Percentiles rank a stretch among this genome's conserved stretches.
These are phyloP conservation scores for Oryza meyeriana DNA, from an alignment of 176 grass and related monocot species.

Conservation along the genomic window DNA sequence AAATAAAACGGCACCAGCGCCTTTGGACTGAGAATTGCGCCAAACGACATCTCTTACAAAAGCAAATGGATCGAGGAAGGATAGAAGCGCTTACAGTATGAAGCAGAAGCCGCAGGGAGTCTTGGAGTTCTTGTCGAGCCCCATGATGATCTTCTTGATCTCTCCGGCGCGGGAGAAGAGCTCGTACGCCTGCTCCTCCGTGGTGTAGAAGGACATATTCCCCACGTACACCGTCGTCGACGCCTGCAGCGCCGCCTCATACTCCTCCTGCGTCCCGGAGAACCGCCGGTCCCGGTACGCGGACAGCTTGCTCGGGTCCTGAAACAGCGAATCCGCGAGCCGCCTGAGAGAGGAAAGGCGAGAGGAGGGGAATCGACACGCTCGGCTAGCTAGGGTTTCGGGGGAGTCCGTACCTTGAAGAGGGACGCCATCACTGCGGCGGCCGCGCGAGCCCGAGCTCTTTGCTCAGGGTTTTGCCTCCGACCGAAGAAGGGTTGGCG, in stretches of 20 bases:
- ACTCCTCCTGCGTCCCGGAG: slow-evolving; percentile 84
- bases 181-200: slow-evolving; percentile 95
- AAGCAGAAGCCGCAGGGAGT: slow-evolving; percentile 99
- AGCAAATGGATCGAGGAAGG: background rate
- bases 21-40: background rate
- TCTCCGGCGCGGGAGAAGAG: slow-evolving; percentile 91
- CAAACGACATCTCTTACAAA: background rate
- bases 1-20: background rate
- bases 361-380: background rate
- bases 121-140: slow-evolving; percentile 89
- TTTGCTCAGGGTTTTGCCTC: slow-evolving; percentile 9
- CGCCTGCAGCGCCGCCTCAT: slow-evolving; percentile 64
- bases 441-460: background rate
- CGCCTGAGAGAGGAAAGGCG: slow-evolving; percentile 1
- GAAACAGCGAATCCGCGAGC: background rate
- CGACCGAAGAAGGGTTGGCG: background rate
- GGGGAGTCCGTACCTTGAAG: slow-evolving; percentile 54
- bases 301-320: slow-evolving; percentile 88
- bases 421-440: slow-evolving; percentile 71
- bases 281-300: slow-evolving; percentile 96
- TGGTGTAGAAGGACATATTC: slow-evolving; percentile 99
- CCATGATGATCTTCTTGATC: slow-evolving; percentile 99
- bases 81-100: slow-evolving; percentile 44
- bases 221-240: slow-evolving; percentile 83
- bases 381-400: slow-evolving; percentile 30